Base-by-base conservation (phyloP, 2,329 filamentous ascomycete genomes). In the Hyphodiscus sp. region DNA sequence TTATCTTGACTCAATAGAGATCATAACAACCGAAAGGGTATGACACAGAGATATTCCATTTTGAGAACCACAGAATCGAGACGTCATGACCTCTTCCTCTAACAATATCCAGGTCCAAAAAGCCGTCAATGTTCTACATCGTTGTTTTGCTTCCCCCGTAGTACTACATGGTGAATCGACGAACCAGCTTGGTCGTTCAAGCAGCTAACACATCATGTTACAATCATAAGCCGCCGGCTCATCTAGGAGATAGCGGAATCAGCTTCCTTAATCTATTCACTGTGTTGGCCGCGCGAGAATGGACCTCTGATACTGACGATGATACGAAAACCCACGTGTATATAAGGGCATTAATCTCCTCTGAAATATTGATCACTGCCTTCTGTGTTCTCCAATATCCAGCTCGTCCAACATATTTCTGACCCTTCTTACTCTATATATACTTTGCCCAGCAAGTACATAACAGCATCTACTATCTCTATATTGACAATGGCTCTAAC, bases 51-150 rank as follows among this genome's bases (percentile, higher is more conserved):
- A 44, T 18, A 18, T 44, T 44, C 42, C 42, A 44, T 44, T 44
- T 44, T 44, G 42, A 18, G n/a, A 44, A 44, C 9, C n/a, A 18
- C 42, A 44, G 42, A 44, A 44, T 44, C 42, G n/a, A 44, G 16
- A 44, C 42, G 42, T 18, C 42, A 44, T 18, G 42, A 44, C 11
- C 42, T 18, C 42, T 44, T 44, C 42, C 42, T 18, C 15, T 18
- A 44, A 44, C 42, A 44, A 44, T 44, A 20, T 44, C 42, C 19
- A 69, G 43, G 29, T 33, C 29, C 29, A 33, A n/a, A n/a, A n/a
- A n/a, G n/a, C 13, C 13, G 13, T 33, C 29, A 33, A 33, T 33
- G 13, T 13, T 33, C 29, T 13, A 33, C 29, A 33, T 33, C 29
- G 18, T 9, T 43, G 41, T 43, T n/a, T 43, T 43, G 41, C 42